Evolutionary conservation across 169 alveolate species (phyloP).

Genomic region (Plasmodium billcollinsi): DNA sequence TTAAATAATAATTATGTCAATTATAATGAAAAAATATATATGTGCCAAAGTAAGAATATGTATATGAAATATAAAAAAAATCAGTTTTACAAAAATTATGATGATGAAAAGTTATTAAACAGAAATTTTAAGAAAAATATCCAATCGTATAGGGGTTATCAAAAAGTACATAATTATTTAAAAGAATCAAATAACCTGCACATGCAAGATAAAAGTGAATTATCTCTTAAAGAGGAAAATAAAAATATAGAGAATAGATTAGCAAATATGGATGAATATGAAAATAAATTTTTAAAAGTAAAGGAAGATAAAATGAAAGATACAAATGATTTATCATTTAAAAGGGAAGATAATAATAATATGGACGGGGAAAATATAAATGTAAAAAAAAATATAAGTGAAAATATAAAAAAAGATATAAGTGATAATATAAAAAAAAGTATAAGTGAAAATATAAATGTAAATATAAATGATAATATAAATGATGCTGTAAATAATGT

Average conservation of each 20-base stretch:
- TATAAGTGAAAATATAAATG: conserved; percentile 3
- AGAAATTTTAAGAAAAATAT: neutral
- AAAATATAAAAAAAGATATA: neutral
- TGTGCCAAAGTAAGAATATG: neutral
- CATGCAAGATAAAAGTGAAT: neutral
- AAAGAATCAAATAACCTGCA: too few species aligned
- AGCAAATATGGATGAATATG: neutral
- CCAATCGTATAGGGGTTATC: too few species aligned
- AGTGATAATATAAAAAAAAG: neutral
- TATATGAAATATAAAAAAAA: neutral
- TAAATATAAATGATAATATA: conserved; percentile 2
- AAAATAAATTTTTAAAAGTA: neutral
- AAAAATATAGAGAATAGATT: neutral
- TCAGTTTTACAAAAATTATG: neutral
- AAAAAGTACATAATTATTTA: too few species aligned
- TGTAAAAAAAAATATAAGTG: neutral
- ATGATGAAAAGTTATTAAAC: neutral
- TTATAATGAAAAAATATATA: conserved; percentile 13
- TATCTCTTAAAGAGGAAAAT: neutral
- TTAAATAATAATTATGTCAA: conserved; percentile 12
- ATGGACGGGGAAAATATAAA: neutral
- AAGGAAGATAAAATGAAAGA: neutral
- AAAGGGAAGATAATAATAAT: conserved; percentile 3
- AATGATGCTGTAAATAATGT: neutral
- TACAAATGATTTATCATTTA: neutral